Evolutionary conservation across 495 filamentous ascomycete genomes (phyloP), one percentile per base, ranked within the genome.

Genomic region (Lepraria neglecta): DNA sequence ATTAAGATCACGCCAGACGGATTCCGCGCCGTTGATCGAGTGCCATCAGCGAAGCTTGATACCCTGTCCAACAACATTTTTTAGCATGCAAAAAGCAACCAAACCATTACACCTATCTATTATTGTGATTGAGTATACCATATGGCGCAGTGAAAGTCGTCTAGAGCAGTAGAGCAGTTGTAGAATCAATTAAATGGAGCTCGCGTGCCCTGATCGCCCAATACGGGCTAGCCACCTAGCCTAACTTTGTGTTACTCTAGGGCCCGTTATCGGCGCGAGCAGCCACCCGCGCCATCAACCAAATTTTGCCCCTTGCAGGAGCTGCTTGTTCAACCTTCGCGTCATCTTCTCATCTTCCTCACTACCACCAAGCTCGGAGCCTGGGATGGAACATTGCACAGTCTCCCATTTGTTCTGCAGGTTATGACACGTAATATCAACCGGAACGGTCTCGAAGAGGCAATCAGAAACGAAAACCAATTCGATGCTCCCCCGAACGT

Each of bases 1-100:
- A 90, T 97, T 21, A 89, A 85, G 30, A 80, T 96, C 57, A 89
- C 87, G 7, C 73, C 91, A 44, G 87, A 94, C 64, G 88, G 86
- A 15, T 84, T 96, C 67, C 76, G 84, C 66, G 91, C 87, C 9
- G 66, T 71, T 28, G 64, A 72, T 27, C 67, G 61, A 27, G 61
- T 61, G 43, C 35, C n/a, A 35, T 47, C 52, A 44, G 53, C 43
- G 14, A 66, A 64, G 56, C 54, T 60, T 48, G 63, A 66, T 58
- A 68, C 64, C 31, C 51, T 64, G 14, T 54, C 58, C 38, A 66
- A 68, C 30, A 46, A 68, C 33, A 66, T 68, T 12, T 68, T 66
- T 45, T 68, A 65, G 52, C 10, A 45, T 10, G 2, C 4, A 2
- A 60, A 42, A 56, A 48, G 38, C 5, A 51, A 40, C 43, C 14